phyloP scores from a whole-genome alignment of 2,329 filamentous ascomycete genomes.

The Penicillium glabrum region DNA sequence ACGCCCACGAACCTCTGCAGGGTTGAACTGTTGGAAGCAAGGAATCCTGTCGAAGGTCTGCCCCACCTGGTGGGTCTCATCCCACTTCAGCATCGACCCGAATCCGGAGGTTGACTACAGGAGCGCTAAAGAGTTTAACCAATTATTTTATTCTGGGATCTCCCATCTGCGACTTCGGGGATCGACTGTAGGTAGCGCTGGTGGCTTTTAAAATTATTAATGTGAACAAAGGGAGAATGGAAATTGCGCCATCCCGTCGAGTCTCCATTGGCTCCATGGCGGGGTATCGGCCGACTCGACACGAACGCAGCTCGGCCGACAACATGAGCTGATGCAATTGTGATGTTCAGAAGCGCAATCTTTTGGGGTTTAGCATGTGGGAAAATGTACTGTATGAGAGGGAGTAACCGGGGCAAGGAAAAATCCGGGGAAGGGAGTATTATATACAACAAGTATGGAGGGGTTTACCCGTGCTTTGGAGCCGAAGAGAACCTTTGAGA shows the following conservation, averaged over 20 bases:
- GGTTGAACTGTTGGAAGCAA: neutral
- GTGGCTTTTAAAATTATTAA: neutral
- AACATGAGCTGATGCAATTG: neutral
- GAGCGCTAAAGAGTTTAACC: neutral
- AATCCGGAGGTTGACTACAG: neutral
- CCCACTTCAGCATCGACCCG: neutral
- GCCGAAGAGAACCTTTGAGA: neutral
- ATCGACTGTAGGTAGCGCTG: neutral
- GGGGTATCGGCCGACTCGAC: conserved; percentile 24
- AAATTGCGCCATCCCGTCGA: conserved; percentile 36
- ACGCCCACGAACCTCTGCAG: neutral
- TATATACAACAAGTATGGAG: neutral
- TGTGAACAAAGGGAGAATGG: conserved; percentile 4
- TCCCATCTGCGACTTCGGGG: neutral
- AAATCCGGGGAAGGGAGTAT: neutral
- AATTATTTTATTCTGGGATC: neutral
- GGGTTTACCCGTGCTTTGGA: neutral
- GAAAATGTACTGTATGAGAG: too few relatives aligned
- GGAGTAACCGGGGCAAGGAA: neutral
- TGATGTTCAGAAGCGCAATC: neutral
- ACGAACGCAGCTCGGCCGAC: conserved; percentile 23
- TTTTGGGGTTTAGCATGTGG: neutral
- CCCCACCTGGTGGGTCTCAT: conserved; percentile 7
- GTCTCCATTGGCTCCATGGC: conserved; percentile 28
- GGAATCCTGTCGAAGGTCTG: neutral